Conservation (phyloP, 1,284 basidiomycete genomes). For the Thecaphora thlaspeos region DNA sequence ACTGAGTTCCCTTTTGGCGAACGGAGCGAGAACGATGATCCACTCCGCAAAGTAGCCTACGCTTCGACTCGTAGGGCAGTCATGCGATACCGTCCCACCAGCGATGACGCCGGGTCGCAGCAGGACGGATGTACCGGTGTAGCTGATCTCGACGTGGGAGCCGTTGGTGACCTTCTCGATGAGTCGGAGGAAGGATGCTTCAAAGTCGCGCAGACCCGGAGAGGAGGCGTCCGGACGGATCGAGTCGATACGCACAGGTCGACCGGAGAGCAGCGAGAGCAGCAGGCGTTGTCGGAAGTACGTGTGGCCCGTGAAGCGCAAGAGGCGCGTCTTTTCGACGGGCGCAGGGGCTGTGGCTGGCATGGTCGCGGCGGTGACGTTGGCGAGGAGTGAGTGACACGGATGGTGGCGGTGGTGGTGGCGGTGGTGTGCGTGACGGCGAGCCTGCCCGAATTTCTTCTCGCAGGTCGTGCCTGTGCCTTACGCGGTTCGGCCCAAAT, state of each 20-base stretch:
- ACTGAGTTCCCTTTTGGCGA: slow-evolving; percentile 82
- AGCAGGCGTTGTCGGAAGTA: slow-evolving; percentile 82
- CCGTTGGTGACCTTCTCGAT: slow-evolving; percentile 94
- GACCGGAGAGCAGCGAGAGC: slow-evolving; percentile 82
- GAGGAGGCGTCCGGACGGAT: slow-evolving; percentile 90
- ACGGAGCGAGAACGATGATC: slow-evolving; percentile 83
- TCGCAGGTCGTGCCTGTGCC: no score
- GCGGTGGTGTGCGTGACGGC: no score
- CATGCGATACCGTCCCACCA: slow-evolving; percentile 79
- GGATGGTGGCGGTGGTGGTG: no score
- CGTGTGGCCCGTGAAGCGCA: slow-evolving; percentile 72
- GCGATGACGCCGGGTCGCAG: slow-evolving; percentile 88
- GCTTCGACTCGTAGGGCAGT: slow-evolving; percentile 80
- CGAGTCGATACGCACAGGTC: slow-evolving; percentile 79
- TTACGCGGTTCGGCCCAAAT: no score
- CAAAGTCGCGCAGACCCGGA: slow-evolving; percentile 90
- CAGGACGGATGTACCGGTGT: slow-evolving; percentile 67
- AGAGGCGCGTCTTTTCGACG: slow-evolving; percentile 31
- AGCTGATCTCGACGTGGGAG: slow-evolving; percentile 89
- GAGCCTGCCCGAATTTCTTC: no score
- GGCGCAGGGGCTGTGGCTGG: no score
- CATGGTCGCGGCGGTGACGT: no score
- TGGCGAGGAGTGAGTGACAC: no score
- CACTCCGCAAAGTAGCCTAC: slow-evolving; percentile 95
- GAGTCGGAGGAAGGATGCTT: slow-evolving; percentile 83